Evolutionary conservation across 23 red algal genomes (phyloP), one percentile per base, ranked within the genome.

Genomic region (Pyropia yezoensis): DNA sequence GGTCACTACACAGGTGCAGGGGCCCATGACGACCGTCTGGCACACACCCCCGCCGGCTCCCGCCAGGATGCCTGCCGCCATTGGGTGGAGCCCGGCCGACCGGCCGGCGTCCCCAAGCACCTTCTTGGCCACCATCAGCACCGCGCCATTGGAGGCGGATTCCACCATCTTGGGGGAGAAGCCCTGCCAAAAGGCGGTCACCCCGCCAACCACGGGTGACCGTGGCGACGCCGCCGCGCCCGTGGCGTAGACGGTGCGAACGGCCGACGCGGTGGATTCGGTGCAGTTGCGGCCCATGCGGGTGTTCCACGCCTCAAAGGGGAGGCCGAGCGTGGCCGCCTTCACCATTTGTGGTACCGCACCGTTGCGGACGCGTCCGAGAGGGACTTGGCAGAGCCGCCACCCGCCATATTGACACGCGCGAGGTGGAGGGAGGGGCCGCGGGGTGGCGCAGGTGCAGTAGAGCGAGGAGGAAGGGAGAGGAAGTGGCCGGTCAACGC

Each of bases 291-390:
- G 77, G 18, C 82, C 92, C 79, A 96, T 87, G 28, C 84, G 78
- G 32, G 92, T 96, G 52, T 96, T 96, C 67, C 85, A 89, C 20
- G 90, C 92, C 73, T 96, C 92, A 79, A 96, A 87, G 16, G 92
- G 92, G 14, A 89, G 85, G n/a, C 92, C 92, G 21, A 96, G 54
- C 17, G 85, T 96, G 18, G 92, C 84, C 6, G 84, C 92, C 59
- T 96, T 85, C 54, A 88, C 71, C 78, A 89, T 74, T 61, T 96
- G 92, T 49, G 90, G 80, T 50, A 76, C 61, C 24, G 92, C 92
- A 13, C 92, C 92, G 32, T 89, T 80, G 64, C 83, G 77, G 32
- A 96, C 12, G n/a, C n/a, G 63, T 96, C 85, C 54, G 27, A 65
- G 22, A 67, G 32, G 33, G 67, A 74, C 61, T 85, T 85, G 39